Evolutionary conservation across 768 basidiomycete species (phyloP).

Genomic region (Rhodotorula paludigena): DNA sequence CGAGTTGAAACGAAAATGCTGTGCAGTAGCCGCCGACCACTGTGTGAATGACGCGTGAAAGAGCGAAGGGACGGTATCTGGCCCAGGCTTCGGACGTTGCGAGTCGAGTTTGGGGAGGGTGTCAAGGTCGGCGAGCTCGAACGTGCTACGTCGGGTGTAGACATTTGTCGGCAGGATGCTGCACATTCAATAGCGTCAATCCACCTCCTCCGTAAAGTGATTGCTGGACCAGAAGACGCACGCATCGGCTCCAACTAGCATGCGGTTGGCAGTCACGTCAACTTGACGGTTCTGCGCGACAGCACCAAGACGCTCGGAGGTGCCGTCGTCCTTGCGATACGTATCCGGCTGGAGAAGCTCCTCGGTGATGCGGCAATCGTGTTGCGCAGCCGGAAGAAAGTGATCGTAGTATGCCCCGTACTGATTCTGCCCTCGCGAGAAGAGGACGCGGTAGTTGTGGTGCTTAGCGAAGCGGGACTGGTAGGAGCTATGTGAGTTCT

Average conservation of each 20-base stretch:
- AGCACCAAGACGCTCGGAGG: not conserved
- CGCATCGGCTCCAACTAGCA: constrained; percentile 4
- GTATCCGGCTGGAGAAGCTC: not conserved
- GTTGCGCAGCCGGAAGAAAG: not conserved
- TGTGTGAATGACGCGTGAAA: not conserved
- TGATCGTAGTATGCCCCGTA: constrained; percentile 27
- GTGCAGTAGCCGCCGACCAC: constrained; percentile 5
- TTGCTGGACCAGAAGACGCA: not conserved
- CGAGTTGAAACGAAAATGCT: constrained; percentile 13
- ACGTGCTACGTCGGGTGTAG: not conserved
- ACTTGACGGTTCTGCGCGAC: not conserved
- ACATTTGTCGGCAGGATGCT: not conserved
- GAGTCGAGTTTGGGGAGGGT: constrained; percentile 15
- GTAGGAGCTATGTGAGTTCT: not conserved
- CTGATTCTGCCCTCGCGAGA: not conserved
- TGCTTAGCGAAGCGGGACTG: constrained; percentile 14
- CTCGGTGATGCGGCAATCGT: not conserved
- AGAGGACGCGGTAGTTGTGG: constrained; percentile 14
- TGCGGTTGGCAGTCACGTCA: not conserved
- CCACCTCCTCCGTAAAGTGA: not conserved
- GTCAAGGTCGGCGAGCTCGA: not conserved
- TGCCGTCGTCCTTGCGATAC: not conserved
- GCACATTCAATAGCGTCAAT: not conserved
- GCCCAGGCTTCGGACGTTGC: not conserved
- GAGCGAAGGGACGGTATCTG: constrained; percentile 2